Percentiles rank a stretch among this genome's conserved stretches.
phyloP scores from a whole-genome alignment of 257 asterid genomes.

The Nicotiana tabacum region DNA sequence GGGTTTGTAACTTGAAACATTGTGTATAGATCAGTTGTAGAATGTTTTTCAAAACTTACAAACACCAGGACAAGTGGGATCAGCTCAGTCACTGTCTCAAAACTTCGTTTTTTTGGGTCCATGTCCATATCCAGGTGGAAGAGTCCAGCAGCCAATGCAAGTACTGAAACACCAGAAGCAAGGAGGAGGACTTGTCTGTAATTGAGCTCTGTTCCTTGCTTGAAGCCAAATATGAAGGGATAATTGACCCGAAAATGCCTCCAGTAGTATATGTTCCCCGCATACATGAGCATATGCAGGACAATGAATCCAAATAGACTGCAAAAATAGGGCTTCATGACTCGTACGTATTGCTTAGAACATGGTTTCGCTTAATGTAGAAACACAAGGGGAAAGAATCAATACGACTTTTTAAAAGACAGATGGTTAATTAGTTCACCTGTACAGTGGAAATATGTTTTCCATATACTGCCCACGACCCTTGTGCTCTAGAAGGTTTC shows the following conservation, averaged over 20 bases:
- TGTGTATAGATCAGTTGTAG: background rate
- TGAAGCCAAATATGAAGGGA: constrained; percentile 67
- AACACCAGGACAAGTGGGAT: constrained; percentile 53
- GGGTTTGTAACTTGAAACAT: background rate
- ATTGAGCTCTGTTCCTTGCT: constrained; percentile 70
- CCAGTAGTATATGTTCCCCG: constrained; percentile 62
- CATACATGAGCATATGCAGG: constrained; percentile 73
- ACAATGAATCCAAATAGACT: constrained; percentile 62
- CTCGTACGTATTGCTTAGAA: background rate
- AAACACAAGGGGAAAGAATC: background rate
- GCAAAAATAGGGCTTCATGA: constrained; percentile 15
- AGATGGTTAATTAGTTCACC: constrained; percentile 29
- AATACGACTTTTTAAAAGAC: background rate
- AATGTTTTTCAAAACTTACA: constrained; percentile 34
- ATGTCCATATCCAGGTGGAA: constrained; percentile 78
- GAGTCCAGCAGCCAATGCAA: constrained; percentile 58
- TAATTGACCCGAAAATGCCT: constrained; percentile 65
- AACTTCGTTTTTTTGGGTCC: constrained; percentile 43
- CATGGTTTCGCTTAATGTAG: background rate
- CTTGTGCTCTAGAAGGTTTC: constrained; percentile 39
- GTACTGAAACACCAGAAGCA: constrained; percentile 67
- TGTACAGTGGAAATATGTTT: constrained; percentile 71
- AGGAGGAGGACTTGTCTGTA: constrained; percentile 70
- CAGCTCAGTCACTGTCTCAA: constrained; percentile 42
- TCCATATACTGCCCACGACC: constrained; percentile 56